Conservation (phyloP, 2,329 filamentous ascomycete genomes). For the Sporothrix euskadiensis region DNA sequence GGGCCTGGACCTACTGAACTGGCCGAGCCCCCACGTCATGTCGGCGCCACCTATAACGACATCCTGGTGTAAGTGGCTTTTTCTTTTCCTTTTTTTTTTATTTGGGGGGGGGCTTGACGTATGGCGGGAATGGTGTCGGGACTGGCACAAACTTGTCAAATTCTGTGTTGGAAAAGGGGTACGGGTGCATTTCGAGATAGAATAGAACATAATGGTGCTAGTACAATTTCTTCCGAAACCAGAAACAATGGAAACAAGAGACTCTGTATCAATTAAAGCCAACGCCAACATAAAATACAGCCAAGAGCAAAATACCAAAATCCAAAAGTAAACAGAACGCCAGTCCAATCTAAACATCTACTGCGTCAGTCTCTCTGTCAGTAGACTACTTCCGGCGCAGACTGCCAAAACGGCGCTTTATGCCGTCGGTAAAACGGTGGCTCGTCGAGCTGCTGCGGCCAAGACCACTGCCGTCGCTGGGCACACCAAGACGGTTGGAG, state of each 20-base stretch:
- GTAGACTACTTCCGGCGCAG: conserved; percentile 48
- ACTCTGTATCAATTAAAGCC: neutral
- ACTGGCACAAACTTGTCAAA: neutral
- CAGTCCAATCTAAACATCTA: neutral
- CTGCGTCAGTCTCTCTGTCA: neutral
- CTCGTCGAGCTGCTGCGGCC: conserved; percentile 47
- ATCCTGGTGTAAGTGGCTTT: neutral
- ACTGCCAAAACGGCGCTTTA: conserved; percentile 57
- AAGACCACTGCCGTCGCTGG: conserved; percentile 36
- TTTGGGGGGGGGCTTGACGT: neutral
- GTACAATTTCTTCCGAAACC: neutral
- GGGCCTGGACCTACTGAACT: neutral
- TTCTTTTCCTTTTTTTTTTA: neutral
- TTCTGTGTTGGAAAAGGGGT: neutral
- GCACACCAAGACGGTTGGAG: conserved; percentile 33
- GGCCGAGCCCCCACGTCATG: neutral
- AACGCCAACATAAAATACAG: neutral
- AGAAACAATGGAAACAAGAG: neutral
- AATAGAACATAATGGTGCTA: neutral
- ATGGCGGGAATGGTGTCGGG: neutral
- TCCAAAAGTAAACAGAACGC: neutral
- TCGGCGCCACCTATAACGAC: neutral
- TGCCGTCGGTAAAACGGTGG: conserved; percentile 50
- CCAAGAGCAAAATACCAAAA: neutral
- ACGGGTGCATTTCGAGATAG: neutral